Conservation (phyloP, 2,329 filamentous ascomycete species). For the Lasiodiplodia sp. region DNA sequence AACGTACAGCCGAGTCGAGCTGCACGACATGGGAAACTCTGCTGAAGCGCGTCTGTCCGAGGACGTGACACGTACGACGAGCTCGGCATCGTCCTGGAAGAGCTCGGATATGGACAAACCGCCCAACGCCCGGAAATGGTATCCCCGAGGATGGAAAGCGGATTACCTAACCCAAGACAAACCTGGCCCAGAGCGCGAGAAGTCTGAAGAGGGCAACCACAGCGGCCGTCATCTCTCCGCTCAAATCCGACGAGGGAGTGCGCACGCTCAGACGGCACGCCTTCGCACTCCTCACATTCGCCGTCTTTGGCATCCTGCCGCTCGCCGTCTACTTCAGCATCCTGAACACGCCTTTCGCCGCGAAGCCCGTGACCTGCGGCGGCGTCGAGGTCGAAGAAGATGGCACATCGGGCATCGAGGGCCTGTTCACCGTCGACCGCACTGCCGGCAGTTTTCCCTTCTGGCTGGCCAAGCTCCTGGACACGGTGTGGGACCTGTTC, state of each 20-base stretch:
- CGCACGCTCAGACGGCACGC: neutral
- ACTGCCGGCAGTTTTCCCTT: slow-evolving; percentile 40
- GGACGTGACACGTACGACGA: neutral
- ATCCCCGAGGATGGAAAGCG: neutral
- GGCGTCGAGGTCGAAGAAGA: neutral
- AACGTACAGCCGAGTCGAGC: neutral
- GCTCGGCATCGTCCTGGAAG: neutral
- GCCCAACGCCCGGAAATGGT: neutral
- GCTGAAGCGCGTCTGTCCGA: neutral
- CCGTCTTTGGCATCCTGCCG: slow-evolving; percentile 10
- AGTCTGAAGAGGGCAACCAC: neutral
- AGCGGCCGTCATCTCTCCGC: neutral
- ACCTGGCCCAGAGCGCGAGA: neutral
- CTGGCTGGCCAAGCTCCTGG: slow-evolving; percentile 44
- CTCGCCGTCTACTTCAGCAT: slow-evolving; percentile 5
- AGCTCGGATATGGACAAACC: neutral
- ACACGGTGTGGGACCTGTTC: slow-evolving; percentile 44
- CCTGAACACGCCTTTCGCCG: neutral
- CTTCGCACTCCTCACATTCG: neutral
- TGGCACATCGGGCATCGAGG: slow-evolving; percentile 12
- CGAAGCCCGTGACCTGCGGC: slow-evolving; percentile 2
- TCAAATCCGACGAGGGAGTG: neutral
- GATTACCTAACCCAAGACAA: neutral
- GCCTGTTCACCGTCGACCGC: slow-evolving; percentile 40
- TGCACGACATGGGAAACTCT: neutral